These are phyloP conservation scores for Cornus florida DNA, from an alignment of 148 eudicot species.

Conservation along the genomic window DNA sequence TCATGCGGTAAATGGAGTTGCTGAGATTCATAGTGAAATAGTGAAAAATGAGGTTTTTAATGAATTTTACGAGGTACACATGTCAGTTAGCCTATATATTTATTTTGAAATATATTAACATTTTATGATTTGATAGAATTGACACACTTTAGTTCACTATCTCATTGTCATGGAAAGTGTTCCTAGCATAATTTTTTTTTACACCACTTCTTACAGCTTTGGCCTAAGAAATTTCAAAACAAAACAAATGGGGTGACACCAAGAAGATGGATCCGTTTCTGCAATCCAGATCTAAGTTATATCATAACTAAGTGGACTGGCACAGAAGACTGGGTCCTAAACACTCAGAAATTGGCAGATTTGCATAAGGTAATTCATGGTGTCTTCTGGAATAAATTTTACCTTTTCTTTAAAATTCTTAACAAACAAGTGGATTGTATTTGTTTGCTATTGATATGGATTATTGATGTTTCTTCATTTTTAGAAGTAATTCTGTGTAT, in stretches of 20 bases:
- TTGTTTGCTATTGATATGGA: neutral
- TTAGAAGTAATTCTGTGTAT: neutral
- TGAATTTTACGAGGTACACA: slow-evolving; percentile 75
- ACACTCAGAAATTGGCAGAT: slow-evolving; percentile 80
- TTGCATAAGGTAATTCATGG: slow-evolving; percentile 52
- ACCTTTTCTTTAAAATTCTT: neutral
- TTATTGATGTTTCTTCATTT: neutral
- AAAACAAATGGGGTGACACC: slow-evolving; percentile 98
- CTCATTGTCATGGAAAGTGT: neutral
- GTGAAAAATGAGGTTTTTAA: slow-evolving; percentile 87
- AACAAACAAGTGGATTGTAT: neutral
- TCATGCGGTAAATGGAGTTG: slow-evolving; percentile 97
- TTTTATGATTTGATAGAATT: neutral
- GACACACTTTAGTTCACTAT: neutral
- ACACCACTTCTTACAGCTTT: slow-evolving; percentile 44
- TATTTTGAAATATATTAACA: neutral
- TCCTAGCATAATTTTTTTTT: neutral
- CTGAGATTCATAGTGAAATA: slow-evolving; percentile 94
- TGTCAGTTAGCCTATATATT: neutral
- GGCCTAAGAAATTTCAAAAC: slow-evolving; percentile 98
- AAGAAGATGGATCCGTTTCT: slow-evolving; percentile 90
- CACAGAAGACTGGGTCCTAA: slow-evolving; percentile 80
- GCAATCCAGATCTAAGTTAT: slow-evolving; percentile 80
- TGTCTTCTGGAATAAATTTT: neutral
- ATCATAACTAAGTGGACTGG: slow-evolving; percentile 89